Percentiles rank a stretch among this genome's conserved stretches.
phyloP scores from a whole-genome alignment of 2,329 filamentous ascomycete genomes.

The Leptographium procerum region DNA sequence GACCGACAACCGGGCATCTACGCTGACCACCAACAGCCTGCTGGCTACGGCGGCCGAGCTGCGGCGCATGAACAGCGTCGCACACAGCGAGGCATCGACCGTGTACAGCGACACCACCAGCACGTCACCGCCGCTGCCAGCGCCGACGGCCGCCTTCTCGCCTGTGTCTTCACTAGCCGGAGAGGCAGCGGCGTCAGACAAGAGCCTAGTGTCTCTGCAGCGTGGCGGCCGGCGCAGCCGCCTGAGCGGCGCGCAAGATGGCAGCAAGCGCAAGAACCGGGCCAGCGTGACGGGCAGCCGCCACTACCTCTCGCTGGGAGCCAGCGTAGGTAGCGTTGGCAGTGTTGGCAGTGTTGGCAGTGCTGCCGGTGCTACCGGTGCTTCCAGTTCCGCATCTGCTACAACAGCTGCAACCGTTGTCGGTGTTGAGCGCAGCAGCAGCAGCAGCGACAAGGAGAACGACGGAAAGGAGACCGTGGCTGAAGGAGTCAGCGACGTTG shows the following conservation, averaged over 20 bases:
- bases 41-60: conserved; percentile 38
- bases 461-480: not conserved
- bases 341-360: not conserved
- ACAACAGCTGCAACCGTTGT: too few relatives aligned
- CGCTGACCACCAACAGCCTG: conserved; percentile 13
- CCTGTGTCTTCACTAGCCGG: too few relatives aligned
- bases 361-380: not conserved
- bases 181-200: not conserved
- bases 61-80: conserved; percentile 44
- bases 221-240: conserved; percentile 10
- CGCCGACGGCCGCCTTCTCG: not conserved
- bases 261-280: not conserved
- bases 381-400: too few relatives aligned
- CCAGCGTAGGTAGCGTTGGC: not conserved
- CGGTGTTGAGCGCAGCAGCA: too few relatives aligned
- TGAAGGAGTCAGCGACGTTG: too few relatives aligned
- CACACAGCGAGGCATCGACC: conserved; percentile 29
- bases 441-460: conserved; percentile 6
- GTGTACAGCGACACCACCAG: conserved; percentile 16
- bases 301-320: conserved; percentile 11
- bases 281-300: conserved; percentile 8
- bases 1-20: not conserved
- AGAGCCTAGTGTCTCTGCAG: too few relatives aligned
- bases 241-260: not conserved
- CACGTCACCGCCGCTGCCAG: not conserved